These are phyloP conservation scores for Glaciozyma antarctica DNA, from an alignment of 768 basidiomycete genomes.

Conservation along the genomic window DNA sequence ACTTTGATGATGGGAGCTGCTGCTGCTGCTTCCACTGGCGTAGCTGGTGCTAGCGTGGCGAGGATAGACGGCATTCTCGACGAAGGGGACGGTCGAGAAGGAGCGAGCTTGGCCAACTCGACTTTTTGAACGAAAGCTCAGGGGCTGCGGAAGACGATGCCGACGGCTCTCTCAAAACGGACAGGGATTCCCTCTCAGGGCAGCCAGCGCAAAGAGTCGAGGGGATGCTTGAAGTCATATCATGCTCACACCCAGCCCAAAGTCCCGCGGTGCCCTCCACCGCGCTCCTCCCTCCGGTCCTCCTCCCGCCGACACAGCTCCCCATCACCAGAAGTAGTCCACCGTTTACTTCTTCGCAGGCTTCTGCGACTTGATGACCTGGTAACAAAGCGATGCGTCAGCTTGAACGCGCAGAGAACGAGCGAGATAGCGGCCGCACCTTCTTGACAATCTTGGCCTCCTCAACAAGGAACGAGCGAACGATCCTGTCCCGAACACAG, in stretches of 20 bases:
- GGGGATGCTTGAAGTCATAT: no score
- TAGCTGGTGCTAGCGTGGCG: neutral
- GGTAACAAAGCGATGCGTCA: neutral
- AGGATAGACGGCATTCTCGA: neutral
- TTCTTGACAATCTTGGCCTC: slow-evolving; percentile 99
- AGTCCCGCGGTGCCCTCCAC: neutral
- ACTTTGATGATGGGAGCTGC: neutral
- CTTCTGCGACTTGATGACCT: slow-evolving; percentile 29
- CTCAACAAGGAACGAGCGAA: slow-evolving; percentile 96
- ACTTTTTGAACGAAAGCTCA: no score
- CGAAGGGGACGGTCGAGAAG: neutral
- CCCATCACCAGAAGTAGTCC: neutral
- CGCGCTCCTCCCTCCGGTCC: neutral
- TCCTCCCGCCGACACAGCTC: neutral
- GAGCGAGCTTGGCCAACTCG: neutral
- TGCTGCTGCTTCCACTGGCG: neutral
- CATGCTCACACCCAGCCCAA: no score
- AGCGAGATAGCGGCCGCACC: slow-evolving; percentile 44
- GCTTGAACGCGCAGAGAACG: neutral
- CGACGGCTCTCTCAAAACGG: no score
- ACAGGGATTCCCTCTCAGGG: neutral
- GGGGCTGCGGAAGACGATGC: no score
- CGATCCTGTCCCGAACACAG: slow-evolving; percentile 93
- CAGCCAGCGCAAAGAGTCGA: neutral
- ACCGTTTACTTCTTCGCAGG: slow-evolving; percentile 25